Evolutionary conservation across 2,329 filamentous ascomycete species (phyloP).

Genomic region (Plectosphaerella cucumerina): DNA sequence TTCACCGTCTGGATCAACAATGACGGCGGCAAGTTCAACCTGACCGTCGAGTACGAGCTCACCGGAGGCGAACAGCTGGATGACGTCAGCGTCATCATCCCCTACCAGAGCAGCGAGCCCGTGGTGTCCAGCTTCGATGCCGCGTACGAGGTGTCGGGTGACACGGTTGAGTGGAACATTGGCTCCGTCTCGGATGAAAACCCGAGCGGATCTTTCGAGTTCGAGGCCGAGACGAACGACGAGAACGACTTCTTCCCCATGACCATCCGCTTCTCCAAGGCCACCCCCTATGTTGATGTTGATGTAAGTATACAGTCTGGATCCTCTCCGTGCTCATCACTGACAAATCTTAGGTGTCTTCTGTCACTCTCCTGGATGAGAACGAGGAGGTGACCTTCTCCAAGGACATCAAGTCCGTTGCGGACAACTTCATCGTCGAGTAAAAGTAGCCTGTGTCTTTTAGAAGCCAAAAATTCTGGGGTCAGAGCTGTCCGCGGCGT

Average conservation of each 20-base stretch:
- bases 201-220: slow-evolving; percentile 84
- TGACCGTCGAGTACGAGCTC: slow-evolving; percentile 95
- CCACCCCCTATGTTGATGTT: slow-evolving; percentile 82
- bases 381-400: slow-evolving; percentile 77
- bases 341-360: slow-evolving; percentile 45
- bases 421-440: slow-evolving; percentile 74
- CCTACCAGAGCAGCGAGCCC: slow-evolving; percentile 80
- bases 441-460: slow-evolving; percentile 34
- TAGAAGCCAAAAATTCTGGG: too few species aligned
- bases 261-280: slow-evolving; percentile 84
- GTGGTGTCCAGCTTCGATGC: slow-evolving; percentile 90
- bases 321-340: background rate
- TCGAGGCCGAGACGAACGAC: slow-evolving; percentile 81
- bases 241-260: slow-evolving; percentile 99
- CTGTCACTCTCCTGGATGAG: slow-evolving; percentile 69
- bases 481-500: too few species aligned
- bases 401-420: slow-evolving; percentile 73
- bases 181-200: slow-evolving; percentile 82
- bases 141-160: slow-evolving; percentile 87
- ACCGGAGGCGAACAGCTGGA: slow-evolving; percentile 73
- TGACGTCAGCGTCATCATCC: slow-evolving; percentile 84
- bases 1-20: slow-evolving; percentile 99
- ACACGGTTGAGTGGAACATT: slow-evolving; percentile 91
- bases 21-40: slow-evolving; percentile 74
- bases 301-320: slow-evolving; percentile 62